phyloP scores from a whole-genome alignment of 805 yeast genomes.

The Priceomyces carsonii region DNA sequence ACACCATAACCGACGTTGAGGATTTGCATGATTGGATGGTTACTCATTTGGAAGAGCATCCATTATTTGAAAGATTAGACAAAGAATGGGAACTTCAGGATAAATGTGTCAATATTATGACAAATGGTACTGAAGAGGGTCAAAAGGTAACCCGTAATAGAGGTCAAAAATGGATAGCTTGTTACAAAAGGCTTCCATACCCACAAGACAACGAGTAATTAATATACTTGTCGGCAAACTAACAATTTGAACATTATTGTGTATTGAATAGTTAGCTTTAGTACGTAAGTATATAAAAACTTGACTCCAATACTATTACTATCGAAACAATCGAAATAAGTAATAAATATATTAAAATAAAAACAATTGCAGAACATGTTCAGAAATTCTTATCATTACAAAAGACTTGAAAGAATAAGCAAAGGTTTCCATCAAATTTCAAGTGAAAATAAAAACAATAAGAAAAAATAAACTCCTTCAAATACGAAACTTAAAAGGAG shows the following conservation, averaged over 20 bases:
- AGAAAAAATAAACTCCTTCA: neutral
- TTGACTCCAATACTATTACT: conserved; percentile 1
- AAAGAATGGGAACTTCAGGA: conserved; percentile 81
- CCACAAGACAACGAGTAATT: conserved; percentile 51
- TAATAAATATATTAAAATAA: conserved; percentile 3
- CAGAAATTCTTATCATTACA: no score
- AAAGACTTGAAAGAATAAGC: no score
- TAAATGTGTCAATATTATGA: conserved; percentile 83
- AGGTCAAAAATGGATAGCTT: conserved; percentile 86
- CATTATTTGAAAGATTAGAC: conserved; percentile 78
- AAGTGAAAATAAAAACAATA: neutral
- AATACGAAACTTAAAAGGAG: conserved; percentile 4
- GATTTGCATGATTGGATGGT: conserved; percentile 98
- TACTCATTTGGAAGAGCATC: conserved; percentile 85
- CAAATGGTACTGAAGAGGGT: conserved; percentile 95
- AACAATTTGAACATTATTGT: no score
- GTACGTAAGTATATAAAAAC: neutral
- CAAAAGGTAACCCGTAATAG: conserved; percentile 91
- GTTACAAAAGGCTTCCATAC: conserved; percentile 72
- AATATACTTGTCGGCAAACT: no score
- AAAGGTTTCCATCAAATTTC: no score
- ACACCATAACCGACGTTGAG: conserved; percentile 93
- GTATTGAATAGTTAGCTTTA: neutral
- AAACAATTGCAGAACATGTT: conserved; percentile 2
- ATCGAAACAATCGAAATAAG: neutral